phyloP scores from a whole-genome alignment of 768 basidiomycete species.

The Lactarius quietus region DNA sequence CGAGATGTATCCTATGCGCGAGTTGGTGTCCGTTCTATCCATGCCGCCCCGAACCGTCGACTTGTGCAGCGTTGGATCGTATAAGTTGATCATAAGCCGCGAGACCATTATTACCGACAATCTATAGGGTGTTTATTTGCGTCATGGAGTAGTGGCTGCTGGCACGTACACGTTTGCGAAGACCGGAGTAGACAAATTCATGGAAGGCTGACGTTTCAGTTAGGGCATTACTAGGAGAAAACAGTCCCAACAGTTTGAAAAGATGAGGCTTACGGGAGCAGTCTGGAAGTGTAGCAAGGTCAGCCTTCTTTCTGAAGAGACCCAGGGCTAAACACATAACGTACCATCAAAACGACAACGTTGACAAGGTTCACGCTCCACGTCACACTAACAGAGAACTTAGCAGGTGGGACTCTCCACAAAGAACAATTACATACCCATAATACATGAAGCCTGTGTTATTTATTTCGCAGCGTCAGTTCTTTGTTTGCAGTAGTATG shows the following conservation, averaged over 20 bases:
- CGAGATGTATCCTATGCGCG: slow-evolving; percentile 5
- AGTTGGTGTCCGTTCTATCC: neutral
- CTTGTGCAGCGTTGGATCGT: neutral
- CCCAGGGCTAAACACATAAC: neutral
- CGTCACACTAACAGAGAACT: slow-evolving; percentile 10
- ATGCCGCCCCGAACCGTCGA: neutral
- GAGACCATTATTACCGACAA: slow-evolving; percentile 20
- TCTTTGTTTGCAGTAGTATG: neutral
- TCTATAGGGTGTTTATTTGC: neutral
- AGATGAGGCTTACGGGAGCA: neutral
- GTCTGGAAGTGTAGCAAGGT: slow-evolving; percentile 1
- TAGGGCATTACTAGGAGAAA: neutral
- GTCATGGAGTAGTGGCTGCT: neutral
- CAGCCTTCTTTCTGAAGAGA: neutral
- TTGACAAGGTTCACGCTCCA: slow-evolving; percentile 18
- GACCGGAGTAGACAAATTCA: neutral
- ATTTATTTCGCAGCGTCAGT: neutral
- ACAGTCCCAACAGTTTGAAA: neutral
- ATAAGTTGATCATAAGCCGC: slow-evolving; percentile 21
- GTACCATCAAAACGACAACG: slow-evolving; percentile 10
- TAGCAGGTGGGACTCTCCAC: neutral
- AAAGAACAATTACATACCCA: slow-evolving; percentile 7
- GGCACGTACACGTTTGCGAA: slow-evolving; percentile 21
- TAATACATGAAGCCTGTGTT: slow-evolving; percentile 19
- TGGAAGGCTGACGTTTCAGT: neutral